A percentile compares a stretch with the other conserved stretches of the same genome.
Conservation (phyloP, 2,329 filamentous ascomycete genomes). For the Curvularia verruculosa region DNA sequence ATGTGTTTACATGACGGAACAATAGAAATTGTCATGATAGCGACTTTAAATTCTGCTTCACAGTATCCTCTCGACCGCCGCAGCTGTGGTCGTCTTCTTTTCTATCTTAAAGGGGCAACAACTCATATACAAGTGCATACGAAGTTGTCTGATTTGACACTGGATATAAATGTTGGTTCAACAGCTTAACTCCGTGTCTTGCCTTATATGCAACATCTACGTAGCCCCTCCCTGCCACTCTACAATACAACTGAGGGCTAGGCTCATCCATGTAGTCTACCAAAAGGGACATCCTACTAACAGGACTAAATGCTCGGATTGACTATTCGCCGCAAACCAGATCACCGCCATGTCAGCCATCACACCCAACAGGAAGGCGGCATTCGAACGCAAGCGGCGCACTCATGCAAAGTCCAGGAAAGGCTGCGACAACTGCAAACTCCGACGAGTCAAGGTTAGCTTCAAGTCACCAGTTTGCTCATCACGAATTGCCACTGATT, state of each 20-base stretch:
- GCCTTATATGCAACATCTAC: neutral
- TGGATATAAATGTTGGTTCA: too few relatives aligned
- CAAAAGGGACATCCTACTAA: neutral
- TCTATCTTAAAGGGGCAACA: neutral
- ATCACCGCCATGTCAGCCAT: constrained; percentile 23
- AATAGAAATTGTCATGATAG: constrained; percentile 2
- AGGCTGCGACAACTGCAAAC: constrained; percentile 64
- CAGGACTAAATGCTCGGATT: neutral
- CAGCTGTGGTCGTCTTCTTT: neutral
- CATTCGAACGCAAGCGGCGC: constrained; percentile 28
- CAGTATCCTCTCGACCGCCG: neutral
- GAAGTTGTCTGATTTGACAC: neutral
- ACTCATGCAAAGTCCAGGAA: constrained; percentile 61
- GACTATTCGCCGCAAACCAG: neutral
- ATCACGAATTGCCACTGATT: neutral
- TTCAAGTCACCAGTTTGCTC: neutral
- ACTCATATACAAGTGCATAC: neutral
- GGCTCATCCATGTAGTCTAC: neutral
- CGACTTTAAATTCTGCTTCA: neutral
- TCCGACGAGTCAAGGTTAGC: constrained; percentile 60
- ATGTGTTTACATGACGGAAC: neutral
- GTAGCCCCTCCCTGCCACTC: neutral
- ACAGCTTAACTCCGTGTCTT: neutral
- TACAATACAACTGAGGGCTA: neutral
- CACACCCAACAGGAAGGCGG: constrained; percentile 12